Base-by-base conservation (phyloP, 2,329 filamentous ascomycete species). In the Pseudogymnoascus sp. region DNA sequence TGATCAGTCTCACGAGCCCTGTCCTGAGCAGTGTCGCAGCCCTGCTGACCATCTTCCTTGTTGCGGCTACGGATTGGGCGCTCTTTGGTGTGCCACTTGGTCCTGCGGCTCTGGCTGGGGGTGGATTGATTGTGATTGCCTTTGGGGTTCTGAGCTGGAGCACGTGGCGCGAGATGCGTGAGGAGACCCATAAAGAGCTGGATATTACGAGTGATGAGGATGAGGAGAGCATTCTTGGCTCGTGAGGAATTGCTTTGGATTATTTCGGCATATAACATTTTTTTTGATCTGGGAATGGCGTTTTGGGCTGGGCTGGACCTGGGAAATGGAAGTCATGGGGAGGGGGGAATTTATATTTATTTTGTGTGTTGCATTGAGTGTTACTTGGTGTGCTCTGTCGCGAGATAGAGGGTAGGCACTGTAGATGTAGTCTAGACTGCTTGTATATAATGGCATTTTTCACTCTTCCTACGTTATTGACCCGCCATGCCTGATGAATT, bases 41-140 rank as follows among this genome's bases (percentile, higher is more conserved):
- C 2, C 83, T 99, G 31, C 80, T 99, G 55, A 99, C 94, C 21
- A 99, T 99, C 67, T 97, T 99, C 80, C 85, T 97, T 64, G 94
- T 99, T 5, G 94, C 93, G 0, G 79, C 97, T 31, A 90, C 90
- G 61, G 94, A 99, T 75, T 95, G 94, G 86, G 72, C 92, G 62
- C 79, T 92, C 45, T 95, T 90, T 0, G 90, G 93, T 59, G 81
- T 88, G 68, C 84, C 88, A 0, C 79, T 96, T 18, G 89, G 87
- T 60, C 77, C 80, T 3, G 89, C 92, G 0, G 89, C 93, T 3
- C 80, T 97, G 10, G 70, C 85, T 0, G 94, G 94, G n/a, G 93
- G 94, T 0, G 71, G 88, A 29, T 79, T 97, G 69, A 99, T 99
- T 70, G 89, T 96, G 63, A 80, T 84, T 1, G 94, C 94, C 0